Conservation (phyloP, 1,284 basidiomycete genomes). For the Golubevia sp. region DNA sequence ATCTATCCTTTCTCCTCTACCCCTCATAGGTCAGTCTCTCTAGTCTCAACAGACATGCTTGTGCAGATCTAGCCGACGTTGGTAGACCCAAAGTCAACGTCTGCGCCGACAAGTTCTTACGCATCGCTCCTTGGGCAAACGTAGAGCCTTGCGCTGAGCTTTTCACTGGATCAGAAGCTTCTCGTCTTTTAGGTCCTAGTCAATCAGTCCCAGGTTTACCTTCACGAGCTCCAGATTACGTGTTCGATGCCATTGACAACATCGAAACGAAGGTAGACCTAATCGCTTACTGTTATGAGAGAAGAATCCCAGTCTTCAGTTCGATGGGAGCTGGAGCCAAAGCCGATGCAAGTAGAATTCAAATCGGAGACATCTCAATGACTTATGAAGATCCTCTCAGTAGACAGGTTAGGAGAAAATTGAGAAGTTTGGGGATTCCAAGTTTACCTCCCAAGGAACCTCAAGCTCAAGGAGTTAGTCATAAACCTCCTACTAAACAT, state of each 20-base stretch:
- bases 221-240: conserved; percentile 31
- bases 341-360: conserved; percentile 88
- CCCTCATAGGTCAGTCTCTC: conserved; percentile 80
- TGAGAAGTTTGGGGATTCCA: conserved; percentile 66
- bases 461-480: background rate
- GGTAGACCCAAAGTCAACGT: conserved; percentile 89
- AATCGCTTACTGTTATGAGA: conserved; percentile 46
- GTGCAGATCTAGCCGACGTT: conserved; percentile 86
- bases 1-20: no score
- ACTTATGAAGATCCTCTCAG: conserved; percentile 96
- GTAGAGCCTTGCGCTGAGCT: conserved; percentile 65
- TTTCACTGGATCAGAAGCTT: conserved; percentile 25
- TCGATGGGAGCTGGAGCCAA: conserved; percentile 99
- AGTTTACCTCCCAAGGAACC: conserved; percentile 19
- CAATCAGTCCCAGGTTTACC: conserved; percentile 24
- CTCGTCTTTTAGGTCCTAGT: conserved; percentile 16
- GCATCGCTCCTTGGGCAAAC: conserved; percentile 72
- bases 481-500: background rate
- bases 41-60: conserved; percentile 85
- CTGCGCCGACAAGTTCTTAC: conserved; percentile 74
- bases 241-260: conserved; percentile 77
- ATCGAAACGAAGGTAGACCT: conserved; percentile 77
- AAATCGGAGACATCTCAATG: conserved; percentile 88
- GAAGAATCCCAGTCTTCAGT: conserved; percentile 49
- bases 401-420: conserved; percentile 79